Base-by-base conservation (phyloP, 2,329 filamentous ascomycete genomes). In the Alternaria brassicae region DNA sequence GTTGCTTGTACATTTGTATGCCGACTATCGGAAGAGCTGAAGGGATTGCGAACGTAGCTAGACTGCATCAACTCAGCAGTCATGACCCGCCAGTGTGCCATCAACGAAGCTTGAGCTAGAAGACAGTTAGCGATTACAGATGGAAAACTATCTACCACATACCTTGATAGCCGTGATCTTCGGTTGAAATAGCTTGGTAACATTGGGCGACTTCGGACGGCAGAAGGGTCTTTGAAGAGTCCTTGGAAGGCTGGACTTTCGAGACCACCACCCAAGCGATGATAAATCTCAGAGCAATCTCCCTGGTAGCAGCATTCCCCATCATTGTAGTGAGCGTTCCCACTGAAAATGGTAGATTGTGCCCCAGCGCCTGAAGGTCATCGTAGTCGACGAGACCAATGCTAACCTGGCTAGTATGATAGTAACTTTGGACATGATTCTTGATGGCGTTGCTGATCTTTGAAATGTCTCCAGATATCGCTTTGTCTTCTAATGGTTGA, bases 381-480 rank as follows among this genome's bases (percentile, higher is more conserved):
- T 70, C 68, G 6, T 66, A 28, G 30, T 73, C 72, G 5, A 74
- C 51, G 12, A 69, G 21, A 6, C 63, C 69, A 4, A 66, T 51
- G 25, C 56, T 71, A 1, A 71, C 62, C n/a, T 52, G 60, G 6
- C 60, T 55, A 2, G 34, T 63, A 41, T 75, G 71, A 39, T 78
- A 79, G 57, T 73, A 79, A 45, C 71, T 78, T 50, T 74, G 72
- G 28, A 77, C 73, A 32, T 79, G 76, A 23, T 75, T 77, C 28
- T 77, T 77, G 61, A 78, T 74, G 27, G 67, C 55, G 32, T 67
- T 73, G 51, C 70, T 63, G 25, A 78, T 72, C 13, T 71, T 76
- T 0, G 73, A 74, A 2, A 77, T 64, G 19, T 76, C 74, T 5
- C 63, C 67, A 17, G 65, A 63, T 25, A 78, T 72, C 1, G 68